Conservation (phyloP, 441 rosid genomes). For the Dalechampia spathulata region DNA sequence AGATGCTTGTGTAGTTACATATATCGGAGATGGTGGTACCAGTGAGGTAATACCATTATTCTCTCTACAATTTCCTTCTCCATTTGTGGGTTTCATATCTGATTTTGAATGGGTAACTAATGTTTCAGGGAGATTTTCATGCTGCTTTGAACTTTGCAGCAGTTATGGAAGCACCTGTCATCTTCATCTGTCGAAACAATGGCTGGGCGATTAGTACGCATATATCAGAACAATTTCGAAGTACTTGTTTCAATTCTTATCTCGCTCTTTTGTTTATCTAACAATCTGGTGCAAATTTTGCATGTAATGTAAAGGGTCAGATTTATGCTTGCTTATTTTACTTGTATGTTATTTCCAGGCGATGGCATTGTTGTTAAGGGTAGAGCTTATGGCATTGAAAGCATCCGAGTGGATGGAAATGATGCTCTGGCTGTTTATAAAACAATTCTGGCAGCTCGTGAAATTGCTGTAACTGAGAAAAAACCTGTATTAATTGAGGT, state of each 20-base stretch:
- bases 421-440: slow-evolving; percentile 77
- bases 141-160: slow-evolving; percentile 88
- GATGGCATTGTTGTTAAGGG: slow-evolving; percentile 81
- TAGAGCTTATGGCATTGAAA: slow-evolving; percentile 68
- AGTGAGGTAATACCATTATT: slow-evolving; percentile 49
- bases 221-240: slow-evolving; percentile 76
- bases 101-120: background rate
- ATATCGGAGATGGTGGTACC: slow-evolving; percentile 73
- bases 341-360: slow-evolving; percentile 30
- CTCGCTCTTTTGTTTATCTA: too few relatives aligned
- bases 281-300: too few relatives aligned
- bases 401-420: slow-evolving; percentile 89
- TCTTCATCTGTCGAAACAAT: slow-evolving; percentile 81
- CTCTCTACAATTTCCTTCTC: background rate
- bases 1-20: slow-evolving; percentile 67
- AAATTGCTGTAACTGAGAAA: slow-evolving; percentile 52
- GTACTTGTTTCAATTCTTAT: slow-evolving; percentile 31
- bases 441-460: slow-evolving; percentile 60
- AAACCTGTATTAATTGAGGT: slow-evolving; percentile 80
- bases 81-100: too few relatives aligned
- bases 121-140: slow-evolving; percentile 82
- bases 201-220: slow-evolving; percentile 98
- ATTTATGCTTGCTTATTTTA: background rate
- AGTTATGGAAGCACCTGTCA: slow-evolving; percentile 71
- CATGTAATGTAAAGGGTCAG: too few relatives aligned